These are phyloP conservation scores for Ophiosphaerella herpotricha DNA, from an alignment of 2,329 filamentous ascomycete species.

Conservation along the genomic window DNA sequence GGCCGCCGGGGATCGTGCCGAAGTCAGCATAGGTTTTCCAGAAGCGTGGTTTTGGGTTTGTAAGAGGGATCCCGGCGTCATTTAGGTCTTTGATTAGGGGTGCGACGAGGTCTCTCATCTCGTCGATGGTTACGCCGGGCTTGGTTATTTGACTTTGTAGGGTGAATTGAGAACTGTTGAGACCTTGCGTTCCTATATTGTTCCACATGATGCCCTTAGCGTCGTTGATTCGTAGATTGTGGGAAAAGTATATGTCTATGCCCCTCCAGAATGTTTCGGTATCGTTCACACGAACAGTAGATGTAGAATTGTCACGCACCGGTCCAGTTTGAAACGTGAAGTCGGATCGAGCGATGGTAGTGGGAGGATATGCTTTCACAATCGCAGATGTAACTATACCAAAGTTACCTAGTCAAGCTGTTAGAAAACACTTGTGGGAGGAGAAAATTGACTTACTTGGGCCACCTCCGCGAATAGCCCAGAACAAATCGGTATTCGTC, in stretches of 20 bases:
- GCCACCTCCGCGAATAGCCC: conserved; percentile 36
- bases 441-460: conserved; percentile 18
- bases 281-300: conserved; percentile 15
- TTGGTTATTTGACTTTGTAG: conserved; percentile 24
- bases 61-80: conserved; percentile 19
- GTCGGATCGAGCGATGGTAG: conserved; percentile 30
- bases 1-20: conserved; percentile 20
- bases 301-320: conserved; percentile 20
- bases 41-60: conserved; percentile 19
- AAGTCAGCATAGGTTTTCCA: conserved; percentile 25
- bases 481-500: conserved; percentile 35
- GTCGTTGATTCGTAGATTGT: conserved; percentile 28
- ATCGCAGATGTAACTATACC: conserved; percentile 35
- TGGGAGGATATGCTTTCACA: conserved; percentile 32
- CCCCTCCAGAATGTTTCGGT: conserved; percentile 35
- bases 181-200: conserved; percentile 16
- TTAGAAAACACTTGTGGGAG: background rate
- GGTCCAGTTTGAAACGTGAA: conserved; percentile 31
- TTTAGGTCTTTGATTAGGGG: conserved; percentile 28
- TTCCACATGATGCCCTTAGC: conserved; percentile 34
- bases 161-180: conserved; percentile 16
- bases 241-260: conserved; percentile 24
- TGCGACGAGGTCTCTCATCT: conserved; percentile 22
- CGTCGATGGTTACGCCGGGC: conserved; percentile 15
- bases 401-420: conserved; percentile 27